Evolutionary conservation across 768 basidiomycete species (phyloP), one percentile per base, ranked within the genome.

Genomic region (Phallus indusiatus): DNA sequence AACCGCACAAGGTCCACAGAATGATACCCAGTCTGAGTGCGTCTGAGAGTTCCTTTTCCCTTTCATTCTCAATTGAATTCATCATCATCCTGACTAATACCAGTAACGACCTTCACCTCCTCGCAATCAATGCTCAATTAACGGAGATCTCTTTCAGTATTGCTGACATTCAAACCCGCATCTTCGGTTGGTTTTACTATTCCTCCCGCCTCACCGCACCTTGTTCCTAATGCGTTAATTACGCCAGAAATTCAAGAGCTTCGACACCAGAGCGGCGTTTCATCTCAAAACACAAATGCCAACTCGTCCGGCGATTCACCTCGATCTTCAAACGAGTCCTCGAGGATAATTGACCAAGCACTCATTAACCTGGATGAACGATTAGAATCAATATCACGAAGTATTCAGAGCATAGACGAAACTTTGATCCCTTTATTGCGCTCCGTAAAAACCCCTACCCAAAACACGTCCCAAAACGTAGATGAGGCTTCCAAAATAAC

Each of bases 81-180:
- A 14, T n/a, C n/a, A n/a, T n/a, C n/a, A n/a, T n/a, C n/a, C n/a
- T 42, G 12, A 42, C 42, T 42, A 42, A 42, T 42, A 42, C 42
- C 42, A 42, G 42, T 72, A 91, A 88, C 57, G 86, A 91, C 68
- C 75, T 93, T 48, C 86, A 81, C 56, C 68, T 90, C 50, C 73
- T 92, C 46, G 88, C 89, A 42, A 75, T 90, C 65, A 90, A 88
- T 34, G 88, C 89, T 0, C 88, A 86, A 67, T 89, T 93, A 66
- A 92, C 90, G 12, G 90, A 93, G 68, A 78, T 92, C 48, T 88
- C 87, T 5, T 93, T 90, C 68, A 81, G 82, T 63, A 85, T 93
- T 61, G 91, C 89, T 17, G 90, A 93, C 71, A 89, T 93, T 34
- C 89, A 93, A 72, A 90, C 90, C 53, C 86, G 90, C 66, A 91